These are phyloP conservation scores for Lagerstroemia fauriei DNA, from an alignment of 441 rosid species.

Conservation along the genomic window DNA sequence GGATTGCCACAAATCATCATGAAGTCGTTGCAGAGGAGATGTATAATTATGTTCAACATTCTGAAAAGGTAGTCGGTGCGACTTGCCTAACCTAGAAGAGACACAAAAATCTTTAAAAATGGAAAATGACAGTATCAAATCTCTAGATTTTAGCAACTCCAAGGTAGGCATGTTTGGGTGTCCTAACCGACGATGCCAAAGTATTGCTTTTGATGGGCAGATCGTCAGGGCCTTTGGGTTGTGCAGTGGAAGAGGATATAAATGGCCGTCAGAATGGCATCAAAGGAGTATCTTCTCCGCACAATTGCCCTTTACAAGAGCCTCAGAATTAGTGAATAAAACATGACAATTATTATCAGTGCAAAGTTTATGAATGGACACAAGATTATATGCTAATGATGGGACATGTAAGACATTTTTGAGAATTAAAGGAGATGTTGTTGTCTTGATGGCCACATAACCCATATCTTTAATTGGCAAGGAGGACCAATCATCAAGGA, in stretches of 20 bases:
- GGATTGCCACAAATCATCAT: neutral
- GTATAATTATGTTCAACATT: neutral
- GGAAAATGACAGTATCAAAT: neutral
- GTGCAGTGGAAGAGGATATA: neutral
- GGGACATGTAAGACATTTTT: neutral
- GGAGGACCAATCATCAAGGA: neutral
- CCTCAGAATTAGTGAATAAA: neutral
- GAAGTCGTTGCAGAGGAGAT: neutral
- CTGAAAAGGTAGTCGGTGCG: neutral
- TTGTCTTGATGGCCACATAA: neutral
- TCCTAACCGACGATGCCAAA: neutral
- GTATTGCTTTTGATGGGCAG: neutral
- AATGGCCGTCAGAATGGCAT: neutral
- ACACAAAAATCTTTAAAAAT: neutral
- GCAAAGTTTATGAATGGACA: neutral
- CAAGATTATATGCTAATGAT: neutral
- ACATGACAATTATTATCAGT: slow-evolving; percentile 1
- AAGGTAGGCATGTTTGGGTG: neutral
- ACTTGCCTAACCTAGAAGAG: neutral
- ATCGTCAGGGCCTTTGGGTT: no score
- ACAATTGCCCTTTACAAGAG: neutral
- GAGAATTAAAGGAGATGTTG: neutral
- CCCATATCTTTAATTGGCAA: neutral
- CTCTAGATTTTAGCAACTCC: neutral
- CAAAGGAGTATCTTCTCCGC: neutral